These are phyloP conservation scores for Fusarium veterinarium DNA, from an alignment of 2,329 filamentous ascomycete species.

Conservation along the genomic window DNA sequence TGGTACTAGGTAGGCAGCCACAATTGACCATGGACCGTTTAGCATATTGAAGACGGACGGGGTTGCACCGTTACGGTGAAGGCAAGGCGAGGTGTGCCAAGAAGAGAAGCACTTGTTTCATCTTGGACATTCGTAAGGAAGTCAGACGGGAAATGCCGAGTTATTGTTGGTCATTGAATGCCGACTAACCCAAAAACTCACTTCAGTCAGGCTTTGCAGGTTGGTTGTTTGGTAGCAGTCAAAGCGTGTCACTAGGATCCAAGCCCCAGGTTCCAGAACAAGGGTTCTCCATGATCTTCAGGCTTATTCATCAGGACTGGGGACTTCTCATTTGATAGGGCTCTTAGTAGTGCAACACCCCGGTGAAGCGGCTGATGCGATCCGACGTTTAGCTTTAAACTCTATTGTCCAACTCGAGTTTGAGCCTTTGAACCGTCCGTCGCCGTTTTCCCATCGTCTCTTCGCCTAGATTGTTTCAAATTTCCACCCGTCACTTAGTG, in stretches of 20 bases:
- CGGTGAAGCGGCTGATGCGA: not conserved
- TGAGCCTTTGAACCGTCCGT: not conserved
- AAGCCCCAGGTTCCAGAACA: not conserved
- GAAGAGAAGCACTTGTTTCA: not conserved
- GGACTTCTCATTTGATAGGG: not conserved
- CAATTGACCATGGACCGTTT: not conserved
- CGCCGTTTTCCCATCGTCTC: not conserved
- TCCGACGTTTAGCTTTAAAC: constrained; percentile 11
- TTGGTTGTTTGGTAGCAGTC: not conserved
- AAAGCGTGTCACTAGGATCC: not conserved
- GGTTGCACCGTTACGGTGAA: not conserved
- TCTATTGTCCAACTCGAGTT: not conserved
- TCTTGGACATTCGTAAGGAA: not conserved
- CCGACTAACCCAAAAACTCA: not conserved
- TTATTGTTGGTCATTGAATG: not conserved
- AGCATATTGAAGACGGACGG: not conserved
- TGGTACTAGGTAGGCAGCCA: not conserved
- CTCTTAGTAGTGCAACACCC: not conserved
- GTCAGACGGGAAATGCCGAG: not conserved
- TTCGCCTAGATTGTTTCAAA: constrained; percentile 4
- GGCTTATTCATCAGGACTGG: not conserved
- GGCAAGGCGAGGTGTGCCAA: not conserved
- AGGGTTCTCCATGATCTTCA: not conserved
- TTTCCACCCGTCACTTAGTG: not conserved
- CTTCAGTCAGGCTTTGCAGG: not conserved